Conservation (phyloP, 169 alveolate species). For the Cyclospora cayetanensis region DNA sequence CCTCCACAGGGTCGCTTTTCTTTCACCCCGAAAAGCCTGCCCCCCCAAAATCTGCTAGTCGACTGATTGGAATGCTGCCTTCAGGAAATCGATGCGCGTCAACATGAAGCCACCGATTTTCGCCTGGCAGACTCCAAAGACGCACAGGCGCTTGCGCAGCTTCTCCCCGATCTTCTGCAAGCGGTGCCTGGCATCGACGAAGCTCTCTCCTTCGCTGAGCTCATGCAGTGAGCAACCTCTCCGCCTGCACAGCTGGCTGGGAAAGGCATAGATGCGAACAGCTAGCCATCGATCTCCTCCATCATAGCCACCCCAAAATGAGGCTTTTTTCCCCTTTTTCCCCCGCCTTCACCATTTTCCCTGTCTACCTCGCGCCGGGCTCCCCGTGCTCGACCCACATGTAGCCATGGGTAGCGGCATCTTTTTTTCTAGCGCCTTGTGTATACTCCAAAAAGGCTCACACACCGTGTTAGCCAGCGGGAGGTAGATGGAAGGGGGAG, state of each 20-base stretch:
- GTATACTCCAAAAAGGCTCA: no score
- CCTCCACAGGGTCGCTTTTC: neutral
- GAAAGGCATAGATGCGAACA: no score
- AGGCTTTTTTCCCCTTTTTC: no score
- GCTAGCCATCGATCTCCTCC: no score
- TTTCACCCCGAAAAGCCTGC: neutral
- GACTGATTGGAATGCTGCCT: neutral
- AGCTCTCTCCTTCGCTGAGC: slow-evolving; percentile 97
- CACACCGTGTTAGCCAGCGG: no score
- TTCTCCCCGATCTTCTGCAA: slow-evolving; percentile 92
- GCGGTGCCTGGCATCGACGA: slow-evolving; percentile 99
- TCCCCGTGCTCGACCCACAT: no score
- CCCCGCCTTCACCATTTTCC: no score
- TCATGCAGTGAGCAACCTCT: slow-evolving; percentile 83
- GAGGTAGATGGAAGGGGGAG: no score
- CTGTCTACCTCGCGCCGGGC: no score
- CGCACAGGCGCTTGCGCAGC: slow-evolving; percentile 73
- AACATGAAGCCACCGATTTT: slow-evolving; percentile 81
- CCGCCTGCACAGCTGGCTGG: neutral
- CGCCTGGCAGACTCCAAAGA: slow-evolving; percentile 76
- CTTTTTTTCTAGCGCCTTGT: no score
- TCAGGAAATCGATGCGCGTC: slow-evolving; percentile 93
- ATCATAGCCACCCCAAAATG: no score
- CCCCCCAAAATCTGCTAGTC: neutral
- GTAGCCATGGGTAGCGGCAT: no score